Percentiles rank a stretch among this genome's conserved stretches.
Conservation (phyloP, 345 rosid genomes). For the Erysimum cheiranthoides region DNA sequence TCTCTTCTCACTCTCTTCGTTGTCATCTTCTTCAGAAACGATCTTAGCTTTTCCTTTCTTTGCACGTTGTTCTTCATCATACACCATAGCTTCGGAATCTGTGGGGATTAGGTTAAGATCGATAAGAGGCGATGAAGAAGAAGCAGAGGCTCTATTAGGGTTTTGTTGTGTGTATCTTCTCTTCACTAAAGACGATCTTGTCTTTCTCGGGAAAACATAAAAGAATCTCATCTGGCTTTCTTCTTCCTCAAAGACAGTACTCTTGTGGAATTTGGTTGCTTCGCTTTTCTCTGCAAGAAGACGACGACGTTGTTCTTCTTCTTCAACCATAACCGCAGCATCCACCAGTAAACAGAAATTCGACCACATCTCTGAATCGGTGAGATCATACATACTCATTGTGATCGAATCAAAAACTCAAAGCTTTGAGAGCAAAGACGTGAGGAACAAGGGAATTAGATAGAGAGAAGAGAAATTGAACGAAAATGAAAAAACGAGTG, state of each 20-base stretch:
- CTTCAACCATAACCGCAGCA: background rate
- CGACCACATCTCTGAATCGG: background rate
- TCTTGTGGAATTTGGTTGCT: no score
- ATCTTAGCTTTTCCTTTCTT: background rate
- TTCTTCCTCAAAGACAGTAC: background rate
- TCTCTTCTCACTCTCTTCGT: background rate
- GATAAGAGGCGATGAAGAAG: background rate
- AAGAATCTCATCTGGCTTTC: background rate
- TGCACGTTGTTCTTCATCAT: background rate
- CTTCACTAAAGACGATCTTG: background rate
- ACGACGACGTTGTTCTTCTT: background rate
- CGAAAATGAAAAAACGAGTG: background rate
- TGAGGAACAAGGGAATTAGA: background rate
- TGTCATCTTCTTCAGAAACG: background rate
- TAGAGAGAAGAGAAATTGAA: background rate
- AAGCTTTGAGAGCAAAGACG: background rate
- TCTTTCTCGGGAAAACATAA: background rate
- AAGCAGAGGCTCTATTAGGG: background rate
- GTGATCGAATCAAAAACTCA: background rate
- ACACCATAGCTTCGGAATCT: background rate
- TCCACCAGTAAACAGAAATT: background rate
- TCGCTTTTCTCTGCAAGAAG: background rate
- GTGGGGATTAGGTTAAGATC: background rate
- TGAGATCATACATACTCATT: background rate
- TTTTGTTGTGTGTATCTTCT: background rate